Evolutionary conservation across 2,329 filamentous ascomycete species (phyloP), one percentile per base, ranked within the genome.

Genomic region (Aspergillus pseudoglaucus): DNA sequence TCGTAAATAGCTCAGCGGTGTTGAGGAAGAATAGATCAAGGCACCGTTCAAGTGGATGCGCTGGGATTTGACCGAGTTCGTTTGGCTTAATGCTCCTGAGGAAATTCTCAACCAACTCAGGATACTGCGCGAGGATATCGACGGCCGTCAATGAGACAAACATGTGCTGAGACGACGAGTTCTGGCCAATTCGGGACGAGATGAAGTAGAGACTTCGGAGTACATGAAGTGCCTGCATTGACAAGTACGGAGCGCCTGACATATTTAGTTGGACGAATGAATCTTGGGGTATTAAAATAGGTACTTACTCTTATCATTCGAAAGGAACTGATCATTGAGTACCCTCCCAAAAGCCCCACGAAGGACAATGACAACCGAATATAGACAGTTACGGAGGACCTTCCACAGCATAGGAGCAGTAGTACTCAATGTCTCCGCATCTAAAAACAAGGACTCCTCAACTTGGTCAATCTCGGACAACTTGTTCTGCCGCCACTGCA

Each of bases 11-110:
- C 64, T 95, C 90, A 2, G 87, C 84, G 0, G 85, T 81, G 61
- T 94, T 93, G 53, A 96, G 79, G 68, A 94, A 95, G 72, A 88
- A 95, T 14, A 95, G 78, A 62, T 93, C 87, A n/a, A 91, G 73
- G 15, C 80, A 84, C 48, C 86, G 78, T 56, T 88, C 81, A 2
- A 89, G 72, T 4, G 85, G 82, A 53, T 85, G 79, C 5, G 72
- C 68, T 0, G 85, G 80, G 27, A 86, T 81, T 35, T 74, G 68
- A 37, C 79, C 76, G 15, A 77, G 64, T 49, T 78, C 71, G 38
- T 68, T 66, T 5, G 81, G 81, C 48, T 78, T 76, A 44, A 85
- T 84, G 17, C 79, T 77, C 51, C 75, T 73, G 20, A 95, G 70
- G 57, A 94, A 88, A 17, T 78, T 74, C 51, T 84, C 79, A 3